A percentile compares a stretch with the other conserved stretches of the same genome.
These are phyloP conservation scores for Acacia pycnantha DNA, from an alignment of 331 rosid genomes.

Conservation along the genomic window DNA sequence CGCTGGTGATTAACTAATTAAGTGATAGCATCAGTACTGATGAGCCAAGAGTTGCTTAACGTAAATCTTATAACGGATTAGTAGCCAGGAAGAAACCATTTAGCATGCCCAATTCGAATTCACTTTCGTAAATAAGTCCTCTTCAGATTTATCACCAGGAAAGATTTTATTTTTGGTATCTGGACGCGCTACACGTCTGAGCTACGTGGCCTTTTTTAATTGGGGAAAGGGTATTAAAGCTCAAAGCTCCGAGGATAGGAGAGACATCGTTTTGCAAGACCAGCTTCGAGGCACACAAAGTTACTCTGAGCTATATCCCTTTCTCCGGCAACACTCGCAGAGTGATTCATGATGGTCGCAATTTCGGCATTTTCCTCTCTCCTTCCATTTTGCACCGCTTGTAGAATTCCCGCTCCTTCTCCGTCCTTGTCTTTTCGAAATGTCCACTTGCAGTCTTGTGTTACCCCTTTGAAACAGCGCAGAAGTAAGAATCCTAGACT, in stretches of 20 bases:
- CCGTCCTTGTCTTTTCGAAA: constrained; percentile 24
- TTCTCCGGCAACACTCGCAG: neutral
- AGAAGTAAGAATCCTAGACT: constrained; percentile 14
- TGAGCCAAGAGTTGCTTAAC: too few relatives aligned
- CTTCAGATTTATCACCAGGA: too few relatives aligned
- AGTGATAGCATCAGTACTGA: too few relatives aligned
- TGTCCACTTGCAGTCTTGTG: neutral
- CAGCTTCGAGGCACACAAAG: neutral
- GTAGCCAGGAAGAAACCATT: too few relatives aligned
- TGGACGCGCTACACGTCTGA: neutral
- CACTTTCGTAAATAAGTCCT: too few relatives aligned
- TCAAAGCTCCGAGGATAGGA: neutral
- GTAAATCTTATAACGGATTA: too few relatives aligned
- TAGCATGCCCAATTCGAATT: too few relatives aligned
- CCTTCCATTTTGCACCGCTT: constrained; percentile 4
- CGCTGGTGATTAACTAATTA: too few relatives aligned
- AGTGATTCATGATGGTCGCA: constrained; percentile 38
- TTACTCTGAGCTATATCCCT: neutral
- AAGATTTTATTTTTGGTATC: neutral
- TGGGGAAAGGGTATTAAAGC: neutral
- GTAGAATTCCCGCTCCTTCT: neutral
- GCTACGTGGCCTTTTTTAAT: neutral
- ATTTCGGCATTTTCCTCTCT: constrained; percentile 36
- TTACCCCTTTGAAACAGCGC: constrained; percentile 1
- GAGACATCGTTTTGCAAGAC: neutral